These are phyloP conservation scores for Pythium phragmitis DNA, from an alignment of 352 stramenopile genomes.

Conservation along the genomic window DNA sequence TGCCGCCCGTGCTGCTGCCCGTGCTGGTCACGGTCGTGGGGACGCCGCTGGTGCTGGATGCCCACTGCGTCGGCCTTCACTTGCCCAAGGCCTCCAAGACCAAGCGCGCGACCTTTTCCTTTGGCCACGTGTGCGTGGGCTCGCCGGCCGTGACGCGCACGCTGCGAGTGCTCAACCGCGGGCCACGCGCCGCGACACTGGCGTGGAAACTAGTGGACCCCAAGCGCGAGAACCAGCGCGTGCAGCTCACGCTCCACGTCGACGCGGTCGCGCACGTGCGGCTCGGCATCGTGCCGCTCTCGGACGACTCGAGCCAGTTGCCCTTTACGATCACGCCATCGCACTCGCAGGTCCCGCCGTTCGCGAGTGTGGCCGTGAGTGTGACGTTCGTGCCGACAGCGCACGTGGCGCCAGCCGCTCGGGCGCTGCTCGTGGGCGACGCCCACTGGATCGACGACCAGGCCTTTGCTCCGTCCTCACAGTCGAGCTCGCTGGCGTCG, in stretches of 20 bases:
- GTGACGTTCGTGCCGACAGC: constrained; percentile 47
- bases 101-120: constrained; percentile 39
- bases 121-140: constrained; percentile 49
- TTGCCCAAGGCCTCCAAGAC: constrained; percentile 16
- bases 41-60: constrained; percentile 52
- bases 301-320: constrained; percentile 24
- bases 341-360: constrained; percentile 28
- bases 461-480: not conserved
- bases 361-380: constrained; percentile 43
- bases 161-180: constrained; percentile 68
- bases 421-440: constrained; percentile 60
- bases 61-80: constrained; percentile 63
- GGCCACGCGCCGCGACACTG: constrained; percentile 51
- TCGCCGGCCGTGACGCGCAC: constrained; percentile 41
- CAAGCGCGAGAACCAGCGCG: constrained; percentile 50
- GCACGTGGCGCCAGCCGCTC: constrained; percentile 14
- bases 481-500: not conserved
- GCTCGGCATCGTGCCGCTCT: constrained; percentile 40
- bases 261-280: constrained; percentile 45
- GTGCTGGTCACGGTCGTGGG: constrained; percentile 53
- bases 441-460: constrained; percentile 45
- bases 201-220: constrained; percentile 59
- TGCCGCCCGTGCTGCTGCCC: constrained; percentile 64
- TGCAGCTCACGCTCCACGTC: constrained; percentile 54
- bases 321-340: constrained; percentile 39